These are phyloP conservation scores for Pseudocohnilembus persalinus DNA, from an alignment of 169 alveolate species.

Conservation along the genomic window DNA sequence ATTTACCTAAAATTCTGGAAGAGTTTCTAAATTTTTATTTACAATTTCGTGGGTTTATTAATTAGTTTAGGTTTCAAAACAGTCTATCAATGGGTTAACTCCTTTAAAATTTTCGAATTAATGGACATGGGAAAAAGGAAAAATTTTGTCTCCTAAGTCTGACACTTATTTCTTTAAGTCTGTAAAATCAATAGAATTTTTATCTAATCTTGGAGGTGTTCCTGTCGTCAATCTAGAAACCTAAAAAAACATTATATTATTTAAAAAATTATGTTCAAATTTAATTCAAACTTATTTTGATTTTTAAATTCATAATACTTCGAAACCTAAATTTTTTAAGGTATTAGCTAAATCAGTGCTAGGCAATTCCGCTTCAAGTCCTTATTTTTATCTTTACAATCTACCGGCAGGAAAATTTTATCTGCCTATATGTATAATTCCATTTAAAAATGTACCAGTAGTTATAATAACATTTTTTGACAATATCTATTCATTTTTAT, in stretches of 20 bases:
- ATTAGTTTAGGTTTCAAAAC: slow-evolving; percentile 84
- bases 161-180: slow-evolving; percentile 71
- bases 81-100: slow-evolving; percentile 54
- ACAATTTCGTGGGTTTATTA: slow-evolving; percentile 76
- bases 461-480: slow-evolving; percentile 76
- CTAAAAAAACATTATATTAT: too few species aligned
- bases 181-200: slow-evolving; percentile 75
- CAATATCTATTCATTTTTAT: slow-evolving; percentile 53
- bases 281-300: slow-evolving; percentile 55
- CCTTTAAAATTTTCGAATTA: slow-evolving; percentile 36
- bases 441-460: slow-evolving; percentile 92
- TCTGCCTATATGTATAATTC: slow-evolving; percentile 84
- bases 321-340: slow-evolving; percentile 37
- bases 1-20: slow-evolving; percentile 78
- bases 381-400: slow-evolving; percentile 57
- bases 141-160: slow-evolving; percentile 77
- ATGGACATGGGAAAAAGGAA: slow-evolving; percentile 81
- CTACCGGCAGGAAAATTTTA: slow-evolving; percentile 70
- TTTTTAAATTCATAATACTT: too few species aligned
- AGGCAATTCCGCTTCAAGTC: slow-evolving; percentile 49
- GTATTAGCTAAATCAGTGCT: slow-evolving; percentile 63
- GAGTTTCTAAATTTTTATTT: slow-evolving; percentile 51
- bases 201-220: slow-evolving; percentile 90
- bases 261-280: slow-evolving; percentile 41
- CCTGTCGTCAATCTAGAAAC: slow-evolving; percentile 77